These are phyloP conservation scores for Neurospora pannonica DNA, from an alignment of 495 filamentous ascomycete genomes.

Conservation along the genomic window DNA sequence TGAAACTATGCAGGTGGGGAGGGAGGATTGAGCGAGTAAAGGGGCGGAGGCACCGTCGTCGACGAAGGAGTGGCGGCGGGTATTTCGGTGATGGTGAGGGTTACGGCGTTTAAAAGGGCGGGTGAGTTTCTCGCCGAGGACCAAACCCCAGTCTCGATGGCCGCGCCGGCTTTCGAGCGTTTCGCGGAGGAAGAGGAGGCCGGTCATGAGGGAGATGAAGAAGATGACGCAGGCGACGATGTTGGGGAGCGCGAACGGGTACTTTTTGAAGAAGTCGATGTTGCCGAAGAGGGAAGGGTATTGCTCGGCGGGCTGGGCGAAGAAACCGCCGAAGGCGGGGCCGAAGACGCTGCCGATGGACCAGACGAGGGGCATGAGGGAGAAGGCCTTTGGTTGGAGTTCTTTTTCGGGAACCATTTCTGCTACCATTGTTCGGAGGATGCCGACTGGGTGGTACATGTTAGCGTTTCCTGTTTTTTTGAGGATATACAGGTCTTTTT, in stretches of 20 bases:
- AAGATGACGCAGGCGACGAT: conserved; percentile 64
- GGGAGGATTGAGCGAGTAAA: conserved; percentile 27
- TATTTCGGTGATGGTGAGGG: conserved; percentile 15
- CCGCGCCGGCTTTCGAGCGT: conserved; percentile 58
- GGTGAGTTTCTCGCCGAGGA: conserved; percentile 48
- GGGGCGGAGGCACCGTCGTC: conserved; percentile 37
- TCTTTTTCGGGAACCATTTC: conserved; percentile 74
- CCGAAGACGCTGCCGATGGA: conserved; percentile 80
- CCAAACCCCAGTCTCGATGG: conserved; percentile 57
- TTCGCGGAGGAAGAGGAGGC: conserved; percentile 68
- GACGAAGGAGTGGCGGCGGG: conserved; percentile 25
- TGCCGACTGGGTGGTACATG: conserved; percentile 39
- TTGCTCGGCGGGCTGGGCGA: conserved; percentile 69
- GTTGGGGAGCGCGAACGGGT: conserved; percentile 78
- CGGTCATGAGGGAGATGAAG: conserved; percentile 59
- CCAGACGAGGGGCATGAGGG: conserved; percentile 77
- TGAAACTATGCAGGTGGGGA: neutral
- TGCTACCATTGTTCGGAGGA: conserved; percentile 60
- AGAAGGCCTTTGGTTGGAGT: conserved; percentile 73
- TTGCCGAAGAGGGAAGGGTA: conserved; percentile 56
- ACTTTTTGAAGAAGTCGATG: conserved; percentile 56
- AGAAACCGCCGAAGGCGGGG: conserved; percentile 74
- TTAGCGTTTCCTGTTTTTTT: neutral
- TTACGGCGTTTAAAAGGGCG: conserved; percentile 21
- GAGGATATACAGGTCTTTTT: neutral